These are phyloP conservation scores for Mycena crocata DNA, from an alignment of 768 basidiomycete species.

Conservation along the genomic window DNA sequence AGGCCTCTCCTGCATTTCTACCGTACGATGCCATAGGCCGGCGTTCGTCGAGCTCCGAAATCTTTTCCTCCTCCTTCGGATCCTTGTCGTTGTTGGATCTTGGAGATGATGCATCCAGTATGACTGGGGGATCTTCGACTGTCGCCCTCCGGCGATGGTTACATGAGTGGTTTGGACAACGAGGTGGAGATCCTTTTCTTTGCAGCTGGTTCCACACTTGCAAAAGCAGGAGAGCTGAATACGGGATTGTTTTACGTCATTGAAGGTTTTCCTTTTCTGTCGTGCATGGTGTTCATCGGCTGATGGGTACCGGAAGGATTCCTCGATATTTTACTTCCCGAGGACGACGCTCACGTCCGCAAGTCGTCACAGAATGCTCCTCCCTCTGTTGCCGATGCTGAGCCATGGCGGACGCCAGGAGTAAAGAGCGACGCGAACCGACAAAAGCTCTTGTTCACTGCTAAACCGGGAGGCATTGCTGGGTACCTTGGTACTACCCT, in stretches of 20 bases:
- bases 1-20: slow-evolving; percentile 72
- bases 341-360: slow-evolving; percentile 45
- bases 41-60: slow-evolving; percentile 47
- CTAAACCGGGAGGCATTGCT: slow-evolving; percentile 97
- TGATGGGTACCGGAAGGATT: slow-evolving; percentile 77
- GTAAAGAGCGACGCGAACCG: slow-evolving; percentile 48
- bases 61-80: slow-evolving; percentile 75
- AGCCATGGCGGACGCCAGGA: slow-evolving; percentile 50
- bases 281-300: slow-evolving; percentile 88
- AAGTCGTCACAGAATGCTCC: slow-evolving; percentile 26
- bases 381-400: slow-evolving; percentile 43
- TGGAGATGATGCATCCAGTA: slow-evolving; percentile 76
- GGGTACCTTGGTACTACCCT: slow-evolving; percentile 82
- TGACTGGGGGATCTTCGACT: slow-evolving; percentile 69
- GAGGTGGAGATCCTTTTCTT: slow-evolving; percentile 97
- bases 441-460: slow-evolving; percentile 88
- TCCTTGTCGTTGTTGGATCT: slow-evolving; percentile 79
- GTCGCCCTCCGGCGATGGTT: slow-evolving; percentile 60
- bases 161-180: slow-evolving; percentile 90
- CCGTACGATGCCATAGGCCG: slow-evolving; percentile 54
- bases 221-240: slow-evolving; percentile 90
- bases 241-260: slow-evolving; percentile 63
- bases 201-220: slow-evolving; percentile 85
- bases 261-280: slow-evolving; percentile 47
- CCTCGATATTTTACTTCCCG: slow-evolving; percentile 88